Conservation (phyloP, 768 basidiomycete genomes). For the Termitomyces sp. region DNA sequence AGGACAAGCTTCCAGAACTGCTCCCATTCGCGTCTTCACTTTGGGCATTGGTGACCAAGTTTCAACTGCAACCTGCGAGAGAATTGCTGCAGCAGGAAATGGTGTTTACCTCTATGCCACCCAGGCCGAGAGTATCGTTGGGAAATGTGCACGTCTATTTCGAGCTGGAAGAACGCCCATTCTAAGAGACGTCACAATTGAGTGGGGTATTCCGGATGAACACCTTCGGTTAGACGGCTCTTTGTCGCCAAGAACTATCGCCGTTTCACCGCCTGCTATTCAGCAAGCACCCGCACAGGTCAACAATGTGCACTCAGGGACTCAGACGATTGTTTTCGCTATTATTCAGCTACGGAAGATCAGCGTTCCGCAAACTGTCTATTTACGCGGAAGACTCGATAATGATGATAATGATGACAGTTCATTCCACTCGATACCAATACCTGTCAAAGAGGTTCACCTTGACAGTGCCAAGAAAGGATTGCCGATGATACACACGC, state of each 20-base stretch:
- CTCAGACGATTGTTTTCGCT: slow-evolving; percentile 29
- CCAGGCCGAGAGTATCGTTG: slow-evolving; percentile 39
- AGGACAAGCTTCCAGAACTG: slow-evolving; percentile 18
- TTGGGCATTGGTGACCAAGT: slow-evolving; percentile 53
- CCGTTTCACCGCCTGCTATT: slow-evolving; percentile 23
- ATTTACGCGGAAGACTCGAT: slow-evolving; percentile 30
- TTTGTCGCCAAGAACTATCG: slow-evolving; percentile 16
- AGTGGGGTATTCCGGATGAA: slow-evolving; percentile 42
- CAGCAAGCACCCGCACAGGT: slow-evolving; percentile 34
- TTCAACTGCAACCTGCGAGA: slow-evolving; percentile 48
- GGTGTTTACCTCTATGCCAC: slow-evolving; percentile 47
- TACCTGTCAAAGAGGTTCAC: slow-evolving; percentile 28
- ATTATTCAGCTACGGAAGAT: slow-evolving; percentile 26
- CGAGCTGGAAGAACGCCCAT: slow-evolving; percentile 45
- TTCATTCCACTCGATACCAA: slow-evolving; percentile 21
- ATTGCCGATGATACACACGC: slow-evolving; percentile 43
- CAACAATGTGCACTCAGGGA: slow-evolving; percentile 30
- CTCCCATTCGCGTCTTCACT: slow-evolving; percentile 47
- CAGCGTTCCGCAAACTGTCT: slow-evolving; percentile 27
- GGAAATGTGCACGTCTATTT: slow-evolving; percentile 47
- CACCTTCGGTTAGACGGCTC: slow-evolving; percentile 13
- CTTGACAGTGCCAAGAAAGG: slow-evolving; percentile 28
- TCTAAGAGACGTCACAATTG: slow-evolving; percentile 41
- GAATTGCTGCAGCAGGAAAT: slow-evolving; percentile 51
- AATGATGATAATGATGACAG: slow-evolving; percentile 29